Evolutionary conservation across 495 filamentous ascomycete species (phyloP).

Genomic region (Aspergillus biplanus): DNA sequence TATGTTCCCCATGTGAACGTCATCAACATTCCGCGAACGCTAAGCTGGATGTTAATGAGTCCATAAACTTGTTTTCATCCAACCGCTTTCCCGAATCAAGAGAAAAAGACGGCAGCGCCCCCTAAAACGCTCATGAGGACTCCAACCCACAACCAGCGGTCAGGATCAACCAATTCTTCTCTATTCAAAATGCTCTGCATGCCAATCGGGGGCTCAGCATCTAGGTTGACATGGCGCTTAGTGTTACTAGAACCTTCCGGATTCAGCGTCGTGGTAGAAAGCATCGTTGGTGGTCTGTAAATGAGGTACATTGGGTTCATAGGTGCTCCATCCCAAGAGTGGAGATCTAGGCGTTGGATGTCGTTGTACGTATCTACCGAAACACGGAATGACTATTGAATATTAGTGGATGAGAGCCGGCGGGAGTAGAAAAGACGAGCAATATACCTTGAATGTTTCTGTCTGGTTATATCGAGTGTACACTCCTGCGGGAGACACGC

Average conservation of each 20-base stretch:
- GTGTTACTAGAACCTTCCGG: constrained; percentile 51
- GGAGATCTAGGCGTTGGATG: constrained; percentile 67
- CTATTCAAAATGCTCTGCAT: constrained; percentile 45
- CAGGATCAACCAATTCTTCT: constrained; percentile 55
- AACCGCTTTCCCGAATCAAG: constrained; percentile 19
- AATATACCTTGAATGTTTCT: constrained; percentile 64
- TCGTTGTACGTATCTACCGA: constrained; percentile 64
- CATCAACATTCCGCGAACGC: background rate
- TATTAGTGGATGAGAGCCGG: constrained; percentile 22
- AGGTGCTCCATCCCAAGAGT: constrained; percentile 65
- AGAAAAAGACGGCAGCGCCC: constrained; percentile 41
- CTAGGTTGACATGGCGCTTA: constrained; percentile 27
- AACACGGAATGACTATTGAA: constrained; percentile 62
- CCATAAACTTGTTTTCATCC: background rate
- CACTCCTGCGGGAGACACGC: constrained; percentile 50
- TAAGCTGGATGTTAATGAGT: background rate
- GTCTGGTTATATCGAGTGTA: constrained; percentile 74
- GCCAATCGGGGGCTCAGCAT: constrained; percentile 42
- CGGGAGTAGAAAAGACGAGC: background rate
- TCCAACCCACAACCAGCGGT: constrained; percentile 73
- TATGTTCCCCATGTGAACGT: background rate
- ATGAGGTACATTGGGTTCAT: constrained; percentile 76
- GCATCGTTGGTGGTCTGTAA: constrained; percentile 72
- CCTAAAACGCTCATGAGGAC: constrained; percentile 68
- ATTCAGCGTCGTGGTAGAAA: constrained; percentile 71